These are phyloP conservation scores for Xerophyta viscosa DNA, from an alignment of 106 monocot species.

Conservation along the genomic window DNA sequence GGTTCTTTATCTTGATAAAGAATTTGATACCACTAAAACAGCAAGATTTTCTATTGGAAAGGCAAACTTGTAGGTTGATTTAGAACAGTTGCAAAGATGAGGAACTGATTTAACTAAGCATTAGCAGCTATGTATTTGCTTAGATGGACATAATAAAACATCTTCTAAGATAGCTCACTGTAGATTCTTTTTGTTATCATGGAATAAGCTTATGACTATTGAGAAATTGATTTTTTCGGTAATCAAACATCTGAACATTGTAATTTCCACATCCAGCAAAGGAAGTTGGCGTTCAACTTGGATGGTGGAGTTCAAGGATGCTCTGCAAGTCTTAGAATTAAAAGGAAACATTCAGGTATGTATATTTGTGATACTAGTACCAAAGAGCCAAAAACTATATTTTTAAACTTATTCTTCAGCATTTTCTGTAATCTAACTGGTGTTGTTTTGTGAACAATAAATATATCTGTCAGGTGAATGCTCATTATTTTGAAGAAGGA, in stretches of 20 bases:
- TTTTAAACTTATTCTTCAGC: background rate
- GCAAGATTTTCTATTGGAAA: too few species aligned
- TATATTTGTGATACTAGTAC: background rate
- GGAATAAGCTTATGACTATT: background rate
- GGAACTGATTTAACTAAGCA: too few species aligned
- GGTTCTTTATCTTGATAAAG: too few species aligned
- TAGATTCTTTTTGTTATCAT: too few species aligned
- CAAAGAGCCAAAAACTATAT: background rate
- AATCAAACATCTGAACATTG: background rate
- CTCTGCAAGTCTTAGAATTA: constrained; percentile 50
- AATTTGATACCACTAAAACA: too few species aligned
- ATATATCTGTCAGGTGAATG: constrained; percentile 56
- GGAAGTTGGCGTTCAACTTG: constrained; percentile 93
- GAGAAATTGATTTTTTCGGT: too few species aligned
- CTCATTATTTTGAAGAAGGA: constrained; percentile 98
- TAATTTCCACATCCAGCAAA: constrained; percentile 46
- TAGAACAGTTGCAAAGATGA: too few species aligned
- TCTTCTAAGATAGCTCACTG: too few species aligned
- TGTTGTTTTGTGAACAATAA: too few species aligned
- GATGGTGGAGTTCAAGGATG: constrained; percentile 79
- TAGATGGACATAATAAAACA: too few species aligned
- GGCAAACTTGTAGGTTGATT: too few species aligned
- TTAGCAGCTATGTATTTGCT: too few species aligned
- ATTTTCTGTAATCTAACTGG: background rate
- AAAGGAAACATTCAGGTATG: constrained; percentile 82